phyloP scores from a whole-genome alignment of 179 eudicot genomes.

The Nepenthes alata region DNA sequence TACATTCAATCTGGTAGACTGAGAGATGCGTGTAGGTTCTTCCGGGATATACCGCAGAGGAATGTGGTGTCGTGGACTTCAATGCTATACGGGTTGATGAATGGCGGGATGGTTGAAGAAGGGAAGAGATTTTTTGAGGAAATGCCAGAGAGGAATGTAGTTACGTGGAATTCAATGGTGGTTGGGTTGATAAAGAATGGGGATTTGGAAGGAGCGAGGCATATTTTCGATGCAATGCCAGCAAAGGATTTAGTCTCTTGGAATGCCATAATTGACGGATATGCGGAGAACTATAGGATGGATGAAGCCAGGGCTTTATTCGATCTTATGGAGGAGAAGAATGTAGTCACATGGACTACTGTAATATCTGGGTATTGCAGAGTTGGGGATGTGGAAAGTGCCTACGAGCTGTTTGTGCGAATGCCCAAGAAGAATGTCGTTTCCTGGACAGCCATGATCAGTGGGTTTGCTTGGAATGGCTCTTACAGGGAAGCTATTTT shows the following conservation, averaged over 20 bases:
- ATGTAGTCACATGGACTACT: slow-evolving; percentile 33
- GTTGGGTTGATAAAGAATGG: slow-evolving; percentile 30
- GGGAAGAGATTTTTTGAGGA: slow-evolving; percentile 25
- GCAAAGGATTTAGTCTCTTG: slow-evolving; percentile 26
- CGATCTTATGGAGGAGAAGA: slow-evolving; percentile 21
- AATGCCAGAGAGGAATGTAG: slow-evolving; percentile 36
- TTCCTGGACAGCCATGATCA: slow-evolving; percentile 41
- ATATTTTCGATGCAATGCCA: slow-evolving; percentile 28
- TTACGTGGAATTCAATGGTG: slow-evolving; percentile 35
- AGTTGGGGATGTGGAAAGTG: slow-evolving; percentile 17
- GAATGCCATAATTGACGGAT: slow-evolving; percentile 34
- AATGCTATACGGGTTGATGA: slow-evolving; percentile 31
- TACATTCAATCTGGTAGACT: slow-evolving; percentile 21
- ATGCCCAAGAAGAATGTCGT: slow-evolving; percentile 33
- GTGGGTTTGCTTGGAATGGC: slow-evolving; percentile 36
- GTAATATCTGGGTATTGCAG: slow-evolving; percentile 30
- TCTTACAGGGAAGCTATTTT: slow-evolving; percentile 23
- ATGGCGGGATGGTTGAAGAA: slow-evolving; percentile 20
- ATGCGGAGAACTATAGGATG: slow-evolving; percentile 24
- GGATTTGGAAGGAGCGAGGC: slow-evolving; percentile 26
- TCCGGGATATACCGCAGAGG: slow-evolving; percentile 25
- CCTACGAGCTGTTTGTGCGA: slow-evolving; percentile 18
- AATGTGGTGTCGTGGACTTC: slow-evolving; percentile 42
- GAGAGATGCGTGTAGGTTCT: slow-evolving; percentile 23
- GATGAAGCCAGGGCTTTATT: slow-evolving; percentile 32